Base-by-base conservation (phyloP, 2,329 filamentous ascomycete genomes). In the Penicillium sp. region DNA sequence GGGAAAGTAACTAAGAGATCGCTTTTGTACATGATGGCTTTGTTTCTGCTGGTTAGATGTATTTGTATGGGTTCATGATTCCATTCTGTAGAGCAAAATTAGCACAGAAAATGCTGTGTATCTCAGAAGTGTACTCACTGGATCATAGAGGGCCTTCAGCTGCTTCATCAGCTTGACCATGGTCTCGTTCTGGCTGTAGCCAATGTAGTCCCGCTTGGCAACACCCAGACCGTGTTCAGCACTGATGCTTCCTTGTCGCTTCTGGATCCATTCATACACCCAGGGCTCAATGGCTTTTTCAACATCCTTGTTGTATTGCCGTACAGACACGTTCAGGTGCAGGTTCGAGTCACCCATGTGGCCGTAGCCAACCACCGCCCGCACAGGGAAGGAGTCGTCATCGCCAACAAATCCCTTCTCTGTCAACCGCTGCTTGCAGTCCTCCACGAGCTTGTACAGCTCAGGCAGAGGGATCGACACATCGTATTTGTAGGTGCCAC, bases 51-150 rank as follows among this genome's bases (percentile, higher is more conserved):
- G 25, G 6, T 45, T 60, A 67, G 32, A 96, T 84, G 64, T 95
- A 96, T 69, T 96, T 96, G 73, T 96, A 96, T 0, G 90, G 90
- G 68, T 95, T 96, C 87, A 96, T 93, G 66, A 96, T 96, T 32
- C 88, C 89, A 53, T 95, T 95, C 87, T 94, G 52, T 20, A 41
- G 5, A 30, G 12, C 38, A 12, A 41, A 6, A 27, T 58, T 49
- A 57, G 52, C 44, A 35, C 32, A 6, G 4, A 8, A 6, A 12
- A 15, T 8, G 25, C 10, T 11, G n/a, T 6, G 9, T 5, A 11
- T 6, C 6, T n/a, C 32, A 18, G 35, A 20, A 11, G 18, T 15
- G 25, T 27, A 62, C 86, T 79, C 69, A 94, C 88, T 57, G 89
- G 92, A 68, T 98, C 92, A 65, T 93, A 98, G 12, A 95, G 70